Evolutionary conservation across 257 asterid species (phyloP), one percentile per base, ranked within the genome.

Genomic region (Plantago major): DNA sequence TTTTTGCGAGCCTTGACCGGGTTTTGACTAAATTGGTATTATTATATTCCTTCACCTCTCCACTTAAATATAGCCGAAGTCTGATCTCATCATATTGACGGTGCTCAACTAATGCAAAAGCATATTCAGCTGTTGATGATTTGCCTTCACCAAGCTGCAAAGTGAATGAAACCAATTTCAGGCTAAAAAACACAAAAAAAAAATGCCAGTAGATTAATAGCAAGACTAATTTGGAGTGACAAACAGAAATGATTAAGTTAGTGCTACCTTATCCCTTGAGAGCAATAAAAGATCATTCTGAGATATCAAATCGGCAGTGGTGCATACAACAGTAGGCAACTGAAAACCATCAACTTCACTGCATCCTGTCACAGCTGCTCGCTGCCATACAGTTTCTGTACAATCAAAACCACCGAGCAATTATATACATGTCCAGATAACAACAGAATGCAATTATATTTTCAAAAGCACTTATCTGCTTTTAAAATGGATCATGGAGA

Each of bases 101-200:
- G 60, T 87, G 83, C 83, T 93, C 99, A 66, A 89, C 96, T 64
- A 89, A 67, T 7, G 96, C 99, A 87, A 93, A 93, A 10, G 94
- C 97, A 79, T 93, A 89, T 43, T 87, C 74, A 58, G 71, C 72
- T 11, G 99, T 94, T 67, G 83, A 73, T 40, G 48, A 58, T 74
- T 82, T 79, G 58, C 83, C 88, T 60, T 80, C 89, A 55, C 74
- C 97, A 65, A 84, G 67, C 93, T 86, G 83, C 76, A 74, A 67
- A 40, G 47, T 17, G 47, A 30, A 55, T 40, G 42, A 40, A 55
- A 49, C 30, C 14, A 38, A 63, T 10, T 62, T 64, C 54, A 67
- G 65, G 49, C 49, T 66, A 38, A 55, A 56, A 6, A 9, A 48
- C 19, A n/a, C n/a, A n/a, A n/a, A n/a, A n/a, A n/a, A n/a, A n/a